Evolutionary conservation across 2,329 filamentous ascomycete species (phyloP), one percentile per base, ranked within the genome.

Genomic region (Paracoccidioides lutzii): DNA sequence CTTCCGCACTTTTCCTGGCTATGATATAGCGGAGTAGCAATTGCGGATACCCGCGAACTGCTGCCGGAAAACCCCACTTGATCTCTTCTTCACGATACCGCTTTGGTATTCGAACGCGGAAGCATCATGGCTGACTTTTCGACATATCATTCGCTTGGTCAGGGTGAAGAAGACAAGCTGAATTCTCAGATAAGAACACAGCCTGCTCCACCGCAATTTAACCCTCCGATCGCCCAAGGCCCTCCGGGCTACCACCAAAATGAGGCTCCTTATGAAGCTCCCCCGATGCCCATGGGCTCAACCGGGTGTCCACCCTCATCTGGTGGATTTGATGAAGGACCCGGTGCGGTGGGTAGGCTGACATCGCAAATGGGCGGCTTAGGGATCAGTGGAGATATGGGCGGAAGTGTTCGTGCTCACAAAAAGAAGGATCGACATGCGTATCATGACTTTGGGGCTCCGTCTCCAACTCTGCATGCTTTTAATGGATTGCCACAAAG

Each of bases 371-470:
- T 95, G 84, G 84, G 84, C 44, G 83, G 82, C 58, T 81, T 94
- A 79, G 83, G 78, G 43, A 75, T 95, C 62, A 82, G 78, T 38
- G 71, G 67, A 57, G 77, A 80, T 51, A 75, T 75, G 2, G 60
- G 42, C 69, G 62, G 66, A 56, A 67, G 65, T 54, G 62, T 67
- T 52, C 73, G 82, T 68, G 62, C 70, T 41, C 71, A 75, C 52
- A 86, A 90, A 78, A 97, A 95, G 82, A 96, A 95, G 79, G 87
- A 96, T 69, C 82, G 89, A 58, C 91, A 97, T 73, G 91, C 90
- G 60, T 87, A 95, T 71, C 91, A 97, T 70, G 85, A 82, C 42
- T 81, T 97, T 54, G 88, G 91, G 61, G 82, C 87, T 28, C 78
- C 84, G 10, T 77, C 77, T 4, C 82, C 83, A 52, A 82, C 82